These are phyloP conservation scores for Thalia dealbata DNA, from an alignment of 176 grass and related monocot species.

Conservation along the genomic window DNA sequence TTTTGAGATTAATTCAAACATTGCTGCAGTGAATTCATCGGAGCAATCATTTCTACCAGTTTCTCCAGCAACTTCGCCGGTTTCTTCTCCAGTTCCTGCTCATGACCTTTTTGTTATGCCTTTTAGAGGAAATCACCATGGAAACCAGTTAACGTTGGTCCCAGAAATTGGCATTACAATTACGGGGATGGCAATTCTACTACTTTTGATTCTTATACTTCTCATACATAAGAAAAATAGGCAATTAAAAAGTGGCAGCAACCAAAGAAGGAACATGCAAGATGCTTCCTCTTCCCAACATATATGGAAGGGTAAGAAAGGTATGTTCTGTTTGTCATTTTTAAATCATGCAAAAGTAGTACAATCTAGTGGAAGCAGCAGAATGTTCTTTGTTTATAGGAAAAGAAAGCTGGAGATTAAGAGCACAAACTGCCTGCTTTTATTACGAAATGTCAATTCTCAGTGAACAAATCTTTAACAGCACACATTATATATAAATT, in stretches of 20 bases:
- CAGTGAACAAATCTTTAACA: background rate
- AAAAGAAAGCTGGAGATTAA: too few relatives aligned
- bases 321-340: conserved; percentile 28
- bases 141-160: conserved; percentile 42
- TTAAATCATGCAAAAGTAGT: background rate
- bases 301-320: conserved; percentile 52
- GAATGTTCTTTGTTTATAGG: too few relatives aligned
- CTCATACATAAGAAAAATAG: conserved; percentile 71
- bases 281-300: conserved; percentile 31
- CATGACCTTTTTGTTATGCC: conserved; percentile 31
- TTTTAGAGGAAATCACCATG: conserved; percentile 39
- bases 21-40: conserved; percentile 58
- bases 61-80: conserved; percentile 41
- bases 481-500: background rate
- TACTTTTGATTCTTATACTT: conserved; percentile 64
- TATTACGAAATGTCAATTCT: too few relatives aligned
- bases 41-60: conserved; percentile 19
- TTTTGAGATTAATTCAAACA: conserved; percentile 7
- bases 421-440: too few relatives aligned
- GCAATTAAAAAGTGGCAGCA: conserved; percentile 55
- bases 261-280: conserved; percentile 20
- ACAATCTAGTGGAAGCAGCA: background rate
- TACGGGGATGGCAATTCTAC: conserved; percentile 51
- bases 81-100: conserved; percentile 38
- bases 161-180: conserved; percentile 56